Evolutionary conservation across 192 early-diverging fungal genomes (phyloP), one percentile per base, ranked within the genome.

Genomic region (Pilobolus umbonatus): DNA sequence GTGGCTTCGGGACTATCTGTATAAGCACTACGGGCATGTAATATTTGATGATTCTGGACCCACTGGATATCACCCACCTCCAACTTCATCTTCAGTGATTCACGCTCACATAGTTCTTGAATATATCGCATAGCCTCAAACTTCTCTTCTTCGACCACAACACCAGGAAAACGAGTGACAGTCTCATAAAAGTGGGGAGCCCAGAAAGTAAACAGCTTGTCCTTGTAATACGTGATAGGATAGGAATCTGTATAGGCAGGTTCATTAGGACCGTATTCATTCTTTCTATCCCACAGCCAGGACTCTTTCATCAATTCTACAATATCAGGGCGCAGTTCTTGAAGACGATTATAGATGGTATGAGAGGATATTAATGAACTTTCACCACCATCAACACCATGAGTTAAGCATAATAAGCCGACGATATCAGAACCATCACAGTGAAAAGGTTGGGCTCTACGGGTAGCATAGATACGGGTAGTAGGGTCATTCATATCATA

Each of bases 211-310:
- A 74, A 71, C 4, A 74, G 35, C 7, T 25, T 51, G 17, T 59
- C 22, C 21, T 71, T 40, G 38, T 67, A 59, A 28, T 35, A 74
- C 1, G 39, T 45, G 14, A 70, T 25, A n/a, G 60, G 58, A 40
- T 60, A 48, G 6, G 62, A 57, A n/a, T 39, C 5, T 12, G 61
- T 39, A 22, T 70, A 70, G 15, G 57, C 51, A 5, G 29, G 11
- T 9, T 70, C 62, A 12, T 50, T 34, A 24, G 61, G 45, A 2
- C 45, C 44, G 31, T 65, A 60, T 19, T 74, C 72, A 24, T 60
- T 60, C 38, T 74, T 74, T 24, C 63, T 55, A 26, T 74, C 72
- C 72, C 72, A 74, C n/a, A 62, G 57, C 68, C 67, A 74, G 24
- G 58, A 14, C 28, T 60, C 25, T 25, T 69, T 70, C 19, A 74